phyloP scores from a whole-genome alignment of 1,284 basidiomycete genomes.

The Irpex sp. region DNA sequence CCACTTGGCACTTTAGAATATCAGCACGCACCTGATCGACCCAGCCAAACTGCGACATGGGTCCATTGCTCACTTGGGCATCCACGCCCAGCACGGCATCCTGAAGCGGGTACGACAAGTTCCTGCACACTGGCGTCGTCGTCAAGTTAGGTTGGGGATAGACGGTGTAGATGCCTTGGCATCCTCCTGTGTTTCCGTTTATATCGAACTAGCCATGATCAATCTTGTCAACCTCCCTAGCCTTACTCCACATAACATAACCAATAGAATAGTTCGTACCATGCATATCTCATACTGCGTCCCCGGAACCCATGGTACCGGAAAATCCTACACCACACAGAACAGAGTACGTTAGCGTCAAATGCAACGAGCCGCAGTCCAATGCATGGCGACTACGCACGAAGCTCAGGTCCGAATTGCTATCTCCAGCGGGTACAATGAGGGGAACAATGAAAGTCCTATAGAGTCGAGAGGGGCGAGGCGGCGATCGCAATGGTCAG shows the following conservation, averaged over 20 bases:
- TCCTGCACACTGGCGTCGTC: conserved; percentile 37
- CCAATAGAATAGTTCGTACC: conserved; percentile 29
- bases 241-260: neutral
- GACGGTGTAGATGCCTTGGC: conserved; percentile 52
- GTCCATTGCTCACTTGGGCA: conserved; percentile 40
- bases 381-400: conserved; percentile 31
- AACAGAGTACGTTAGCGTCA: neutral
- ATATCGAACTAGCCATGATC: conserved; percentile 43
- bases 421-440: conserved; percentile 43
- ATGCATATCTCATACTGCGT: conserved; percentile 69
- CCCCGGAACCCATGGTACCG: conserved; percentile 53
- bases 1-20: neutral
- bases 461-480: neutral
- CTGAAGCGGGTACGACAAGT: conserved; percentile 40
- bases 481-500: neutral
- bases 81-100: conserved; percentile 39
- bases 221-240: too few species aligned
- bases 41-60: conserved; percentile 58
- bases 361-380: neutral
- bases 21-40: conserved; percentile 39
- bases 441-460: conserved; percentile 51
- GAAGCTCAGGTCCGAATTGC: conserved; percentile 32
- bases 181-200: conserved; percentile 56
- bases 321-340: conserved; percentile 41
- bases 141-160: conserved; percentile 35